These are phyloP conservation scores for Lithocarpus polystachyus DNA, from an alignment of 306 rosid genomes.

Conservation along the genomic window DNA sequence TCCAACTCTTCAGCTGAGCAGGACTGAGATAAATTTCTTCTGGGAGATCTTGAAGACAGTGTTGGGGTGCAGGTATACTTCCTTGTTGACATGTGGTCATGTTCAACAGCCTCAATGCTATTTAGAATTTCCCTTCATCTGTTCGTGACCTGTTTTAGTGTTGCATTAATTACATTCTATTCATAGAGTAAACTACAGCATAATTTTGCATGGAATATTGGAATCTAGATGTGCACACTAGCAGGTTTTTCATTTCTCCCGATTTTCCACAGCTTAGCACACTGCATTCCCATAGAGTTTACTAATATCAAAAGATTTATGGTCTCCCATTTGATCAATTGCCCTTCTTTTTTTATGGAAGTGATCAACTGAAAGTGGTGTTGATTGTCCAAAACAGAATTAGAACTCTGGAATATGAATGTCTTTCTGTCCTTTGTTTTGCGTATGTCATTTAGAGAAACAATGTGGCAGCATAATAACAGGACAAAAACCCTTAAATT, in stretches of 20 bases:
- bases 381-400: neutral
- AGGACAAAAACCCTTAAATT: neutral
- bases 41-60: conserved; percentile 96
- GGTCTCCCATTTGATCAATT: neutral
- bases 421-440: neutral
- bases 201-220: neutral
- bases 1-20: conserved; percentile 71
- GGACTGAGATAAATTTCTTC: conserved; percentile 82
- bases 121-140: neutral
- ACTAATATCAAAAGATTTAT: neutral
- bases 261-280: neutral
- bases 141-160: neutral
- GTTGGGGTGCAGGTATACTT: conserved; percentile 80
- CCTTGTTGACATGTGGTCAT: conserved; percentile 5
- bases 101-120: neutral
- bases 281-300: neutral
- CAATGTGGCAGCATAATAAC: neutral
- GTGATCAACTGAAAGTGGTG: neutral
- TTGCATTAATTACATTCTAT: neutral
- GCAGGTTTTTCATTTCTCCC: neutral
- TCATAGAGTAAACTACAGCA: neutral
- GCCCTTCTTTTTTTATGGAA: neutral
- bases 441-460: neutral
- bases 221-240: neutral
- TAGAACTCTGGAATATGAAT: neutral